Evolutionary conservation across 176 grass and related monocot species (phyloP).

Genomic region (Neostapfia colusana): DNA sequence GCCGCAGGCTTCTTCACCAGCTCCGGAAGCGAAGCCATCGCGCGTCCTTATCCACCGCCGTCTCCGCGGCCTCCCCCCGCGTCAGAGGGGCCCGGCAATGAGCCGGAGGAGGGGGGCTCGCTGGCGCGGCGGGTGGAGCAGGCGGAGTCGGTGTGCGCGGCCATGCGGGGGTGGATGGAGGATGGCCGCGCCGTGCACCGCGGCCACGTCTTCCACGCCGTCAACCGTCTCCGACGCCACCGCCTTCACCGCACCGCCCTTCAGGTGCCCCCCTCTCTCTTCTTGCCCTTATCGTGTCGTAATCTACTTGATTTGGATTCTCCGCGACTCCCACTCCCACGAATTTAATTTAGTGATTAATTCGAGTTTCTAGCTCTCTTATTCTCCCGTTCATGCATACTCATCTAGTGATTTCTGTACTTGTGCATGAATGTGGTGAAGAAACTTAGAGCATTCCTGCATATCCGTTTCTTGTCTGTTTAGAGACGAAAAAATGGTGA

Average conservation of each 20-base stretch:
- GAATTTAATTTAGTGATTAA: background rate
- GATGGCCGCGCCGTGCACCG: conserved; percentile 66
- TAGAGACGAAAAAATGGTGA: background rate
- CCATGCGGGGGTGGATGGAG: conserved; percentile 84
- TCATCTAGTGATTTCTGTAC: background rate
- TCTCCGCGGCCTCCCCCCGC: background rate
- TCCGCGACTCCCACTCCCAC: background rate
- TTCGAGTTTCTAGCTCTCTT: background rate
- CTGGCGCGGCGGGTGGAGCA: conserved; percentile 71
- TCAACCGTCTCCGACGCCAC: conserved; percentile 77
- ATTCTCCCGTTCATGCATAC: background rate
- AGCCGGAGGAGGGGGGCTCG: conserved; percentile 36
- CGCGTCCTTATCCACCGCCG: background rate
- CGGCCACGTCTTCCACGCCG: conserved; percentile 72
- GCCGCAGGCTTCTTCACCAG: conserved; percentile 44
- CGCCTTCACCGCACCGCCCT: conserved; percentile 60
- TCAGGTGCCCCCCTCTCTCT: conserved; percentile 40
- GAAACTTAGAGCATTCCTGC: background rate
- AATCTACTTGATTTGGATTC: background rate
- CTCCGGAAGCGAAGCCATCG: background rate
- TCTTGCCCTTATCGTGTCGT: background rate
- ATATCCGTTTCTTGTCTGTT: background rate
- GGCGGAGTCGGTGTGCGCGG: conserved; percentile 55
- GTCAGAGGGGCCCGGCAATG: background rate
- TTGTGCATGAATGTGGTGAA: background rate